A percentile compares a stretch with the other conserved stretches of the same genome.
Evolutionary conservation across 2,329 filamentous ascomycete species (phyloP).

Genomic region (Exophiala alcalophila): DNA sequence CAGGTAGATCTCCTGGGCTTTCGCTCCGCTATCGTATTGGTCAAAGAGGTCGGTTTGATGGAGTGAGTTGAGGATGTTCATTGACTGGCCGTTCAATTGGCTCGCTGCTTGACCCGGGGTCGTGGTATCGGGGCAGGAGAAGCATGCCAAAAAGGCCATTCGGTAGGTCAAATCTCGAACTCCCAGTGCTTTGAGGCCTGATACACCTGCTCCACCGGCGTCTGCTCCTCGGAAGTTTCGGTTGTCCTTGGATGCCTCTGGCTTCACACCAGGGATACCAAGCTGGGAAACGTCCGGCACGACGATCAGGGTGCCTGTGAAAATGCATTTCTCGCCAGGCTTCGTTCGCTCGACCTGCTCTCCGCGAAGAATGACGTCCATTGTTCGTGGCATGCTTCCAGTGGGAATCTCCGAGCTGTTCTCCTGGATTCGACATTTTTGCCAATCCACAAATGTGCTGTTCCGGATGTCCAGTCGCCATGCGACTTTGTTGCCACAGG

Average conservation of each 20-base stretch:
- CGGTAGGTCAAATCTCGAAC: constrained; percentile 77
- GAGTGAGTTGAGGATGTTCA: constrained; percentile 80
- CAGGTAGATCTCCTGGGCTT: constrained; percentile 82
- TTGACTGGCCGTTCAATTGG: constrained; percentile 67
- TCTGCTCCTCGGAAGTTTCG: constrained; percentile 72
- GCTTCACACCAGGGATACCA: constrained; percentile 78
- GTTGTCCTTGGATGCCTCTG: constrained; percentile 81
- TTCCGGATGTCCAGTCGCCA: constrained; percentile 97
- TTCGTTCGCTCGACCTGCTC: constrained; percentile 98
- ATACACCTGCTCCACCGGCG: constrained; percentile 78
- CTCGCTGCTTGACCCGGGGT: constrained; percentile 72
- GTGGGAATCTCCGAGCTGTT: constrained; percentile 98
- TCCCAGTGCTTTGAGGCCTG: constrained; percentile 85
- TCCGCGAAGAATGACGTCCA: constrained; percentile 93
- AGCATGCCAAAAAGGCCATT: constrained; percentile 28
- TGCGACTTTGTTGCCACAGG: constrained; percentile 83
- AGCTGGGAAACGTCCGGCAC: constrained; percentile 96
- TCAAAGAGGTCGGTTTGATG: constrained; percentile 70
- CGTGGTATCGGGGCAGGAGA: constrained; percentile 75
- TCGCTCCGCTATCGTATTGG: constrained; percentile 68
- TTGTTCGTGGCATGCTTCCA: constrained; percentile 95
- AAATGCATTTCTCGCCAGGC: constrained; percentile 96
- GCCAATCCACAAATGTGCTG: constrained; percentile 98
- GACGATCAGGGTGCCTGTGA: constrained; percentile 92
- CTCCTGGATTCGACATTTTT: constrained; percentile 96